Percentiles rank a stretch among this genome's conserved stretches.
Conservation (phyloP, 441 rosid genomes). For the Adansonia grandidieri region DNA sequence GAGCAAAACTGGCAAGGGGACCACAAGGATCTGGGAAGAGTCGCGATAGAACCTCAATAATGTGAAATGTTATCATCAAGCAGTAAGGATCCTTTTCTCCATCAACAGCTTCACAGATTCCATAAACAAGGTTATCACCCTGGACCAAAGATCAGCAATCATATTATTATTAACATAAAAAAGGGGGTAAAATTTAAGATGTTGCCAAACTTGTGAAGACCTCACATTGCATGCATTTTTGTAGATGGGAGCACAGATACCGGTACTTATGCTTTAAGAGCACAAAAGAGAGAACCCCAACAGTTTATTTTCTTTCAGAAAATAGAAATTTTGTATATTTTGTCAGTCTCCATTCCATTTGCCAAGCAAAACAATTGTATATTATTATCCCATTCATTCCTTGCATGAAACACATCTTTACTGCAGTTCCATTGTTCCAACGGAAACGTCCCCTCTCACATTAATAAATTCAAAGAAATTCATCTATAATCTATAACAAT, state of each 20-base stretch:
- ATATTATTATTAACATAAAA: constrained; percentile 22
- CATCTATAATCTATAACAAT: not conserved
- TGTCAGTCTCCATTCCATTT: constrained; percentile 7
- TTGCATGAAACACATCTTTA: constrained; percentile 15
- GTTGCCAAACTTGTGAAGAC: constrained; percentile 9
- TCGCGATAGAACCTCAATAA: constrained; percentile 64
- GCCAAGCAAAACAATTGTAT: constrained; percentile 9
- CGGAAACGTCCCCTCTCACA: constrained; percentile 3
- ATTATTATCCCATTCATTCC: constrained; percentile 1
- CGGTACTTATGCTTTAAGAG: not conserved
- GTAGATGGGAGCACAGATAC: not conserved
- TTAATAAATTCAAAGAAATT: not conserved
- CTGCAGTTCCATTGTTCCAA: not conserved
- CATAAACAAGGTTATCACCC: constrained; percentile 67
- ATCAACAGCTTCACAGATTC: constrained; percentile 76
- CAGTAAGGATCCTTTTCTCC: constrained; percentile 95
- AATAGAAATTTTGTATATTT: not conserved
- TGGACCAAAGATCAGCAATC: constrained; percentile 37
- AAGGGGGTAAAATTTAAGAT: not conserved
- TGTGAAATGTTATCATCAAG: constrained; percentile 74
- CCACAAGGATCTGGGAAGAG: constrained; percentile 71
- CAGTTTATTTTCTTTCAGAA: not conserved
- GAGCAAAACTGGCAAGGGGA: constrained; percentile 60
- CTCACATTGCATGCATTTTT: not conserved
- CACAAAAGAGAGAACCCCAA: not conserved